Evolutionary conservation across 1,284 basidiomycete species (phyloP).

Genomic region (Irpex rosettiformis): DNA sequence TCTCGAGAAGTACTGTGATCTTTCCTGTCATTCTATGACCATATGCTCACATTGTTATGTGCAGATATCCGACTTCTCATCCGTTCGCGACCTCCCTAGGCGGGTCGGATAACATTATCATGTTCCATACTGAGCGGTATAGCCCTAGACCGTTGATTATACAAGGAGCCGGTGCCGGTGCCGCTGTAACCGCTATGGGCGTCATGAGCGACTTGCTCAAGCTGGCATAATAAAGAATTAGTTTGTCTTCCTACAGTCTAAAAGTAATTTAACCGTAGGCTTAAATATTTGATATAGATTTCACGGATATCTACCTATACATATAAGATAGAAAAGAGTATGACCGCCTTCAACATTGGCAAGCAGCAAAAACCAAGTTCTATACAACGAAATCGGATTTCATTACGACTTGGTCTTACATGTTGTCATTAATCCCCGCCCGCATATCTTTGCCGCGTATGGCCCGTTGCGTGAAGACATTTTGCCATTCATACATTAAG

Average conservation of each 20-base stretch:
- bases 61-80: constrained; percentile 83
- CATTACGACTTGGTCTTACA: background rate
- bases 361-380: no score
- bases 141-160: constrained; percentile 84
- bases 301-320: background rate
- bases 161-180: constrained; percentile 94
- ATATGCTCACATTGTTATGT: background rate
- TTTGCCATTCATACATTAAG: background rate
- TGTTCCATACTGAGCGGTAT: constrained; percentile 93
- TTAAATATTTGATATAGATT: background rate
- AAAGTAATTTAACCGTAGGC: no score
- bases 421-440: no score
- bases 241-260: no score
- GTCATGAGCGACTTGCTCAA: constrained; percentile 83
- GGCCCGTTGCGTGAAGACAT: background rate
- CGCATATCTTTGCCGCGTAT: no score
- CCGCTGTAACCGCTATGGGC: constrained; percentile 98
- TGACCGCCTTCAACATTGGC: background rate
- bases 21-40: background rate
- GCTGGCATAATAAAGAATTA: constrained; percentile 31
- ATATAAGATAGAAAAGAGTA: background rate
- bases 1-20: constrained; percentile 68
- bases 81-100: constrained; percentile 94
- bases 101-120: constrained; percentile 97
- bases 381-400: no score